Conservation (phyloP, 805 yeast genomes). For the Phaffomyces opuntiae region DNA sequence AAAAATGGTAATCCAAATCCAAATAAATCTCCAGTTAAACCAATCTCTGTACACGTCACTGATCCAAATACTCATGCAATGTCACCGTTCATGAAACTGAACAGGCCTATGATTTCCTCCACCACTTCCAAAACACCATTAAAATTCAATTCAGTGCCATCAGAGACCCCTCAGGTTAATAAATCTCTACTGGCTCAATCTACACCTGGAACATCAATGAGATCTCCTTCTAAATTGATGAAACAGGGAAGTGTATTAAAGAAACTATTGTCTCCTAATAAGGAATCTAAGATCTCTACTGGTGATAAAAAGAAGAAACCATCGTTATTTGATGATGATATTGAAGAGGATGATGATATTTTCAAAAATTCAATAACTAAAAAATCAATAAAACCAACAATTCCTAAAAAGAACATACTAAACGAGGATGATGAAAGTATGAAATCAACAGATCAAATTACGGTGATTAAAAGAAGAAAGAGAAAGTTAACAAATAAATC, state of each 20-base stretch:
- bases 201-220: conserved; percentile 18
- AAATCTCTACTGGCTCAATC: conserved; percentile 20
- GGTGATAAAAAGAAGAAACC: conserved; percentile 11
- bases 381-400: conserved; percentile 7
- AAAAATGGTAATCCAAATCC: conserved; percentile 14
- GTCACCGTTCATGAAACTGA: conserved; percentile 16
- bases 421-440: background rate
- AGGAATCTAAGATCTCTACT: background rate
- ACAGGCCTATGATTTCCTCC: no score
- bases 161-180: conserved; percentile 10
- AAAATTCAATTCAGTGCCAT: conserved; percentile 9
- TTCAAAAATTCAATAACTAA: conserved; percentile 13
- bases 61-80: conserved; percentile 16
- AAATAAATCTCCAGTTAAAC: conserved; percentile 9
- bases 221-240: conserved; percentile 18
- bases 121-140: background rate
- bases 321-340: conserved; percentile 23
- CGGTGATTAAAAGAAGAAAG: conserved; percentile 13
- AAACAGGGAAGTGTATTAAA: conserved; percentile 18
- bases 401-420: background rate
- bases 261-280: conserved; percentile 17
- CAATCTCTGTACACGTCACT: conserved; percentile 3
- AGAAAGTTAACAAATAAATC: conserved; percentile 16
- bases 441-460: background rate
- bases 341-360: conserved; percentile 24